Conservation (phyloP, 306 rosid species). For the Myrica gale region DNA sequence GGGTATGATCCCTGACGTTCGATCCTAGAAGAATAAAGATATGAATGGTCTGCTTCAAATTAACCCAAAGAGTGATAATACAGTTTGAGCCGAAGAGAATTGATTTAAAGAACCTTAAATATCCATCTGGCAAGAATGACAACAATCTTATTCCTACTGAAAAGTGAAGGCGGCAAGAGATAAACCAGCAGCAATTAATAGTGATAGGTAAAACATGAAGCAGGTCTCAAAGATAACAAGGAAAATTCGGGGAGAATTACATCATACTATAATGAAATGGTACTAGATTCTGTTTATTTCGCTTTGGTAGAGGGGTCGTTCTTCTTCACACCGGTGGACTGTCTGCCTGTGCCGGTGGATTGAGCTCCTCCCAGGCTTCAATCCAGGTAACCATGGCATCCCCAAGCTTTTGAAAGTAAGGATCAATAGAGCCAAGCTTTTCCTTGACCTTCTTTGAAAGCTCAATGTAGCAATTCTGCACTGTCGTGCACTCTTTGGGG, state of each 20-base stretch:
- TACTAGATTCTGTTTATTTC: background rate
- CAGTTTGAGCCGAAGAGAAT: background rate
- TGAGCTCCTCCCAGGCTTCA: slow-evolving; percentile 77
- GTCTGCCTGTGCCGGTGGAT: slow-evolving; percentile 35
- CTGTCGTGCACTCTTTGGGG: slow-evolving; percentile 39
- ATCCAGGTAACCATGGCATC: slow-evolving; percentile 78
- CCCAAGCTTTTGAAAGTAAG: slow-evolving; percentile 54
- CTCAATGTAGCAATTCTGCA: slow-evolving; percentile 45
- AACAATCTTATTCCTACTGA: background rate
- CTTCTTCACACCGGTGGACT: background rate
- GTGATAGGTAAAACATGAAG: background rate
- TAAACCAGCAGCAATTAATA: background rate
- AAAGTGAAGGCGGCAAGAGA: background rate
- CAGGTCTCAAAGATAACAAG: background rate
- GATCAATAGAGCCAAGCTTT: slow-evolving; percentile 37
- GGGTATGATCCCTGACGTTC: background rate
- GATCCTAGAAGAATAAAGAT: background rate
- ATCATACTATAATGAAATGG: background rate
- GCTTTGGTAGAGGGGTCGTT: slow-evolving; percentile 3
- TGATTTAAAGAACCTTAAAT: too few relatives aligned
- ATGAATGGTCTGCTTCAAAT: background rate
- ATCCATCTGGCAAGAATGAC: background rate
- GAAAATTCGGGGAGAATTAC: background rate
- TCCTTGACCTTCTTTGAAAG: slow-evolving; percentile 43
- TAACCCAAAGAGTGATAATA: background rate